Base-by-base conservation (phyloP, 768 basidiomycete genomes). In the Mycena maculata region DNA sequence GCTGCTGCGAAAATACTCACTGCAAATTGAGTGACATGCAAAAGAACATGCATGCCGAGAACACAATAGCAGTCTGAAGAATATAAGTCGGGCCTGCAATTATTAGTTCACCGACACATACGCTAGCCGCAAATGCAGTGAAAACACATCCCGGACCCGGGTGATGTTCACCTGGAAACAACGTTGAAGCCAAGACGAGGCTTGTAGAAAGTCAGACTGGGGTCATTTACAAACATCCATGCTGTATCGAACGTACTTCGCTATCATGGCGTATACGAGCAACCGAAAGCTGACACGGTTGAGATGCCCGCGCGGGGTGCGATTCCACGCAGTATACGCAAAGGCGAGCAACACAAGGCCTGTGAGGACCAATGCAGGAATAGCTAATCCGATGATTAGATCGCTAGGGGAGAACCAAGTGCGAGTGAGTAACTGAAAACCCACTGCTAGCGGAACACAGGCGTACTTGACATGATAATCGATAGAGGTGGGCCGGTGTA, bases 1-100 rank as follows among this genome's bases (percentile, higher is more conserved):
- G 27, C 4, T 2, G 41, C 16, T n/a, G n/a, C n/a, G 2, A 25
- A 22, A 5, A 8, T 41, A 13, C 20, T 42, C 47, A 62, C 61
- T 44, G 39, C 22, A 62, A 52, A 44, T 62, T 62, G 27, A 62
- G 23, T 4, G 61, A 28, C 42, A 62, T 54, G 52, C 52, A 44
- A 25, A 36, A 62, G 41, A 54, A 62, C 52, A 62, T 54, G 22
- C 30, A 13, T 1, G 41, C 61, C 18, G 61, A 62, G 33, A 62
- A 62, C 42, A 62, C 20, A 25, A 61, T 38, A 13, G 49, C 15
- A 13, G 30, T 28, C 48, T 61, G 30, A 20, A 2, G 5, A 27
- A 2, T 30, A 18, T 42, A n/a, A n/a, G n/a, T n/a, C n/a, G n/a
- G n/a, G n/a, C n/a, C n/a, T n/a, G n/a, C n/a, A n/a, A n/a, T n/a